Evolutionary conservation across 768 basidiomycete genomes (phyloP), one percentile per base, ranked within the genome.

Genomic region (Pholiota conissans): DNA sequence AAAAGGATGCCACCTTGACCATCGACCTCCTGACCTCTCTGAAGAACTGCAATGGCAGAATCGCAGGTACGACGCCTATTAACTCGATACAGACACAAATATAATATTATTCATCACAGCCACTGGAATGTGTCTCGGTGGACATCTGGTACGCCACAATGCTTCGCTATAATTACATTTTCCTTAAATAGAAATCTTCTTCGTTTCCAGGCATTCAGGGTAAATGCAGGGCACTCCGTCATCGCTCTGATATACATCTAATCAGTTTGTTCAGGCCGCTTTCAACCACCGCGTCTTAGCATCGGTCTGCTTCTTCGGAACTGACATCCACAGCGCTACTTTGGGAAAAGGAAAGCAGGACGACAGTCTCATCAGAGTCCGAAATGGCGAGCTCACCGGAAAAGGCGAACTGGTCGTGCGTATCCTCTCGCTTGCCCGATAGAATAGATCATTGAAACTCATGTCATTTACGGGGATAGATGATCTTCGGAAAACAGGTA

Each of bases 401-500:
- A 92, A 92, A 66, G 92, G 89, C 45, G 95, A 97, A 68, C 73
- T 97, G 11, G 87, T 92, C 63, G 91, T 91, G 73, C 57, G 89
- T 70, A 26, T 55, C 55, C 18, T 35, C 28, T 37, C 28, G 16
- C 14, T 1, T 46, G 9, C n/a, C 40, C 6, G 9, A 2, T 57
- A 28, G 24, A 32, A 6, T 27, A 11, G n/a, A 24, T 45, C 22
- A 37, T 13, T 27, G 7, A 27, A 29, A 13, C 26, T 32, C 20
- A 54, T n/a, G 14, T 11, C 14, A 9, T 49, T 42, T 48, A 28
- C 27, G 48, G 37, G 45, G 45, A 13, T 58, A 95, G 84, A 89
- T 97, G 89, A 93, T 98, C 52, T 98, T 98, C 67, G 96, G 96
- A 6, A 95, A 95, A 69, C 93, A 95, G 80, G 91, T 85, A 63